Conservation (phyloP, 2,329 filamentous ascomycete species). For the Pseudopithomyces chartarum region DNA sequence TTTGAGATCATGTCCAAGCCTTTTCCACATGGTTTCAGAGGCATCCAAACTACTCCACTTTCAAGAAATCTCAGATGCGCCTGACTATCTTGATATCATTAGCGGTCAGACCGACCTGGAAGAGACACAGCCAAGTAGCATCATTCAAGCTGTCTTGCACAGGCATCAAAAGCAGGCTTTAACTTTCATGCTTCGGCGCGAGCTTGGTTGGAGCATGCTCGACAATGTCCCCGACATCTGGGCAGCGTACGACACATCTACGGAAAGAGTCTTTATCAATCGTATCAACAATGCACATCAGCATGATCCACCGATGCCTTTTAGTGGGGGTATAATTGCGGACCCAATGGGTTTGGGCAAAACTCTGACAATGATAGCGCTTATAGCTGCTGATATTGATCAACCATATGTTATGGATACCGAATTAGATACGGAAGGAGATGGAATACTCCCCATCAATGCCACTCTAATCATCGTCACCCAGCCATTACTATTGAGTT, state of each 20-base stretch:
- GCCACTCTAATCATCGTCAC: conserved; percentile 23
- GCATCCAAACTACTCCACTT: neutral
- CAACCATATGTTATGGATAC: neutral
- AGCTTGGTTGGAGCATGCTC: conserved; percentile 9
- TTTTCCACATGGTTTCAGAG: conserved; percentile 22
- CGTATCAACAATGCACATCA: neutral
- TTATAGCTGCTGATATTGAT: conserved; percentile 5
- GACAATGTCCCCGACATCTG: conserved; percentile 3
- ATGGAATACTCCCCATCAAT: neutral
- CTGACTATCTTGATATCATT: conserved; percentile 8
- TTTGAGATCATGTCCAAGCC: conserved; percentile 1
- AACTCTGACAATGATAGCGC: conserved; percentile 22
- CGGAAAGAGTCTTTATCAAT: neutral
- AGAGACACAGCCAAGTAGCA: neutral
- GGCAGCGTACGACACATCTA: conserved; percentile 2
- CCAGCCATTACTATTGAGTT: conserved; percentile 13
- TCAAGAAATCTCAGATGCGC: neutral
- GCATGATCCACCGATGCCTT: conserved; percentile 1
- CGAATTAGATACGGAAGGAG: neutral
- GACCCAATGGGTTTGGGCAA: conserved; percentile 28
- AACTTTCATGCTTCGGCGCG: conserved; percentile 9
- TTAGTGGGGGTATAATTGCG: conserved; percentile 22
- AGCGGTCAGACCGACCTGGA: conserved; percentile 5
- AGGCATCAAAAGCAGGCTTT: conserved; percentile 17
- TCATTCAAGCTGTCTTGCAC: conserved; percentile 1